Evolutionary conservation across 2,329 filamentous ascomycete species (phyloP).

Genomic region (Fusarium tjaetaba): DNA sequence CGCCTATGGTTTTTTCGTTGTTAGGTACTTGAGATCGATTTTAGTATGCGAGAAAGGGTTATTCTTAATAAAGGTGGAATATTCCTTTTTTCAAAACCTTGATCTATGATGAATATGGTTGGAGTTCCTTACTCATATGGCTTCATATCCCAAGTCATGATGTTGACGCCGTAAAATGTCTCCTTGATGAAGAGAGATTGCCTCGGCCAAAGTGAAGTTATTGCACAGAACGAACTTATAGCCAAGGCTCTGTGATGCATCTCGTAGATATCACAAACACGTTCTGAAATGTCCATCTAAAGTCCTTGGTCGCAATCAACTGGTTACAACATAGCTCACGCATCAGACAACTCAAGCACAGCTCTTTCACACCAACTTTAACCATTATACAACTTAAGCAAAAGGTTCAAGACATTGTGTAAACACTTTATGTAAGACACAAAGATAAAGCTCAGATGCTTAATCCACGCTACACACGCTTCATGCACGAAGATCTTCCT

Average conservation of each 20-base stretch:
- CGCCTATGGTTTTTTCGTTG: constrained; percentile 20
- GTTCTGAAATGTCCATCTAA: neutral
- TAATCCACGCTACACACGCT: constrained; percentile 1
- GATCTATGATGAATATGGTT: neutral
- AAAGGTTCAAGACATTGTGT: neutral
- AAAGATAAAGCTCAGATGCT: neutral
- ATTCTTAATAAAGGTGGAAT: constrained; percentile 46
- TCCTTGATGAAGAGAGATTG: no score
- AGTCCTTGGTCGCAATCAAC: neutral
- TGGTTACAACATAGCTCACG: neutral
- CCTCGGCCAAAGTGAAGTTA: no score
- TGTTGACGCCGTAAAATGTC: neutral
- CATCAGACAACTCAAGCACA: neutral
- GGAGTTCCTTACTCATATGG: no score
- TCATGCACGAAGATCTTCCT: constrained; percentile 5
- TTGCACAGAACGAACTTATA: neutral
- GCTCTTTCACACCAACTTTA: neutral
- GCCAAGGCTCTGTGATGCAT: neutral
- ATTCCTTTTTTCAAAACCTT: constrained; percentile 32
- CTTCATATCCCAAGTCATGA: neutral
- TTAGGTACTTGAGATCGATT: constrained; percentile 27
- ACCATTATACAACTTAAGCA: neutral
- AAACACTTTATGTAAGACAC: neutral
- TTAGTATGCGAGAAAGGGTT: constrained; percentile 38
- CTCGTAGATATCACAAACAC: neutral